Base-by-base conservation (phyloP, 2,329 filamentous ascomycete genomes). In the Verticillium nubilum region DNA sequence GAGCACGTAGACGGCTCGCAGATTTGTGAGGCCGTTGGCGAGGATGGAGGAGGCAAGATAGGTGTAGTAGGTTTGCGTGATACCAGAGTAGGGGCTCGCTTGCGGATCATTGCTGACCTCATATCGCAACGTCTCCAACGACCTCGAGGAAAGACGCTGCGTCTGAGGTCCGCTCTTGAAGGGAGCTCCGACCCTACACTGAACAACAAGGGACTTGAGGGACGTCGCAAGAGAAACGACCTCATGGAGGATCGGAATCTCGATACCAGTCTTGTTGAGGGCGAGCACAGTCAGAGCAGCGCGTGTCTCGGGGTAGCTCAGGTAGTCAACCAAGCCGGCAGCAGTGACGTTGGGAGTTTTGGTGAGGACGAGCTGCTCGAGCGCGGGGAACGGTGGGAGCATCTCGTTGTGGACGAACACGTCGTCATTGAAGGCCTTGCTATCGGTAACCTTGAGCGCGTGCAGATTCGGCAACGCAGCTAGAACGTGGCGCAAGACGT, bases 11-110 rank as follows among this genome's bases (percentile, higher is more conserved):
- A 98, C 83, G 25, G 87, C 84, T 35, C 82, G 82, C 9, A 98
- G 80, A 35, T 82, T 84, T 1, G 92, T 92, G 7, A 98, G 81
- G 7, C 86, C 84, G 62, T 88, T 89, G 17, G 86, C 83, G 61
- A 95, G 85, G 31, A 98, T 84, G 0, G 91, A 96, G n/a, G 84
- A 84, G 27, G 91, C 87, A 23, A 98, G 84, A 73, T 97, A 97
- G 62, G 86, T 84, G 73, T 97, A 96, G 76, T 97, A 96, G 19
- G 82, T 82, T 10, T 78, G 73, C 0, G 82, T 82, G 26, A 82
- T 76, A 62, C 74, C 79, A 9, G 79, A 75, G 61, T 85, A 89
- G 12, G 86, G 80, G 25, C 86, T 84, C 0, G 84, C 76, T 4
- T 78, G 72, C 0, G 84, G 75, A 10, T 78, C 78, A 3, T 86